Evolutionary conservation across 305 asterid species (phyloP).

Genomic region (Fraxinus dipetala): DNA sequence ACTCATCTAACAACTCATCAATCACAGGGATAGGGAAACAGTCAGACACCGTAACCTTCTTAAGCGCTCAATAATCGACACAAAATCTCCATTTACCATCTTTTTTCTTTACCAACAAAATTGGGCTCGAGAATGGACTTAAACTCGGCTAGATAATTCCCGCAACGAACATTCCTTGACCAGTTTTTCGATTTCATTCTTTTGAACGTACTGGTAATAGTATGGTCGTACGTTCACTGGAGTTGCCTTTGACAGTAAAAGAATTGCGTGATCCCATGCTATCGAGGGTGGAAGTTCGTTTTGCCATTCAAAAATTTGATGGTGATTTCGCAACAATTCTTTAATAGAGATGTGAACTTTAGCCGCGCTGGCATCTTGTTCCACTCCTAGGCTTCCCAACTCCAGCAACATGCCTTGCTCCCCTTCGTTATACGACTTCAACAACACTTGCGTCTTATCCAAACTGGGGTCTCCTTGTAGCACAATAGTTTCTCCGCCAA

Average conservation of each 20-base stretch:
- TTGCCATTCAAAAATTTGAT: background rate
- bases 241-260: background rate
- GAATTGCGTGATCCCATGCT: background rate
- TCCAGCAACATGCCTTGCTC: background rate
- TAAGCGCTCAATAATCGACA: background rate
- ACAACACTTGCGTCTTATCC: background rate
- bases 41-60: background rate
- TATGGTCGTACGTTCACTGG: background rate
- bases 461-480: background rate
- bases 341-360: background rate
- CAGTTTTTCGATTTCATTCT: background rate
- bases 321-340: background rate
- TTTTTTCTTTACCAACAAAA: background rate
- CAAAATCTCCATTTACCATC: background rate
- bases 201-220: background rate
- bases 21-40: background rate
- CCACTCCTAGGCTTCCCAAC: background rate
- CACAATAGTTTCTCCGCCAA: too few relatives aligned
- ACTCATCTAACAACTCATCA: background rate
- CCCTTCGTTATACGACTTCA: background rate
- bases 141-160: background rate
- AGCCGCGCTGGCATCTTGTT: fast-evolving
- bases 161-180: background rate
- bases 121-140: background rate
- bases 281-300: background rate